Base-by-base conservation (phyloP, 768 basidiomycete genomes). In the Chiua virens region DNA sequence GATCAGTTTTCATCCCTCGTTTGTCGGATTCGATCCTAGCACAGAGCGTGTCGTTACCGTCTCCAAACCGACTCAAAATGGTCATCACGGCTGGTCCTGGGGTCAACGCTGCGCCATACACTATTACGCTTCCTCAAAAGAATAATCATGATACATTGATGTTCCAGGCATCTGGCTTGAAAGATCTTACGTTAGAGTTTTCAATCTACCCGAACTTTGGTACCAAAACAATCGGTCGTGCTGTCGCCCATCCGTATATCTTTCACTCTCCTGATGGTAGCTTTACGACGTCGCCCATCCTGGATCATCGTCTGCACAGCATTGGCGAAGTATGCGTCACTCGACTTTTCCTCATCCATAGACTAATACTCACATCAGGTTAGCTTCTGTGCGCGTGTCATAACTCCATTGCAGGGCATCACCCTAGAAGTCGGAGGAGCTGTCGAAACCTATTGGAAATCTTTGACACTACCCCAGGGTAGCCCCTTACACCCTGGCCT, bases 401-500 rank as follows among this genome's bases (percentile, higher is more conserved):
- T 96, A 54, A 87, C 85, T 9, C 89, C 93, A 1, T 98, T 98
- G 72, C 83, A 86, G 50, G 93, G 91, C 3, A 92, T 93, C 43
- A 92, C 92, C 50, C 78, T 98, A 13, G 92, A 95, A 71, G 88
- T 98, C 48, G 95, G 94, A 21, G 96, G 97, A 22, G 85, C 90
- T 45, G 81, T 98, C 25, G 95, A 98, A 73, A 99, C 96, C 0
- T 99, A 99, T 68, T 99, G 97, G 97, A 98, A 98, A 72, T 95
- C 94, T 71, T 15, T 70, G 66, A 56, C 69, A 57, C 17, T 69
- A 43, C 55, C 66, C 9, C 63, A 64, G 55, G 58, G 65, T 46
- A 67, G 40, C 47, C 63, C 43, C 47, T 63, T 56, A 63, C 60
- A 47, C 64, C 66, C 50, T 67, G 61, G 44, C 64, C 75, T 30